Percentiles rank a stretch among this genome's conserved stretches.
phyloP scores from a whole-genome alignment of 176 grass and related monocot species.

The Stipa capillata region DNA sequence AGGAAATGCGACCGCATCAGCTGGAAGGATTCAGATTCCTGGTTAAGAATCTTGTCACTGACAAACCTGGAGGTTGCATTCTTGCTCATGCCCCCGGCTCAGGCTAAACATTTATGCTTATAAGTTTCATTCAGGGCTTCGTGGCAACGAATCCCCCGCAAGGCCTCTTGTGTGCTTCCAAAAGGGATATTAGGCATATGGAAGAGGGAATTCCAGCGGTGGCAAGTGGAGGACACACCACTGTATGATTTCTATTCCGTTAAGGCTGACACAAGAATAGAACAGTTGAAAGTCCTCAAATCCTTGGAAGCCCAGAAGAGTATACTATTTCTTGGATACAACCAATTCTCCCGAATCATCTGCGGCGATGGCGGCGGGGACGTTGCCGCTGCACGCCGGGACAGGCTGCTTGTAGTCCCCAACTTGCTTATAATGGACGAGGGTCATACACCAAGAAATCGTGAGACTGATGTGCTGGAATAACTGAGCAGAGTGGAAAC shows the following conservation, averaged over 20 bases:
- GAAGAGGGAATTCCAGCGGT: conserved; percentile 59
- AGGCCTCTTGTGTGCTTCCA: conserved; percentile 72
- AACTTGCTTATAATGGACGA: conserved; percentile 78
- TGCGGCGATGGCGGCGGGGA: conserved; percentile 25
- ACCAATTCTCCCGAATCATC: conserved; percentile 68
- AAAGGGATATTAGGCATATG: conserved; percentile 77
- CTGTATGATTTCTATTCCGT: conserved; percentile 76
- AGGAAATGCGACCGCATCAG: conserved; percentile 48
- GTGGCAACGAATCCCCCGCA: conserved; percentile 61
- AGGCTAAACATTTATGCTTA: conserved; percentile 88
- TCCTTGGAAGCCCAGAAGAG: conserved; percentile 65
- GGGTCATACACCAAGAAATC: conserved; percentile 82
- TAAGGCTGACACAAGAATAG: conserved; percentile 68
- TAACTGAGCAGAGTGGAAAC: conserved; percentile 76
- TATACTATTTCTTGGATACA: conserved; percentile 92
- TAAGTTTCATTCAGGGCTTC: conserved; percentile 91
- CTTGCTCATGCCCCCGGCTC: conserved; percentile 86
- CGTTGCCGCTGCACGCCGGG: conserved; percentile 53
- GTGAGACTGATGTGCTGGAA: conserved; percentile 59
- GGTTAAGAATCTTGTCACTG: conserved; percentile 71
- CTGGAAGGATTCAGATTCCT: conserved; percentile 80
- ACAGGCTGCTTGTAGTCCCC: conserved; percentile 66
- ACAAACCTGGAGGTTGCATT: conserved; percentile 86
- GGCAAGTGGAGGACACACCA: conserved; percentile 82
- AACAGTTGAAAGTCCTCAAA: conserved; percentile 70